Percentiles rank a stretch among this genome's conserved stretches.
phyloP scores from a whole-genome alignment of 768 basidiomycete species.

The Kwoniella heveanensis region DNA sequence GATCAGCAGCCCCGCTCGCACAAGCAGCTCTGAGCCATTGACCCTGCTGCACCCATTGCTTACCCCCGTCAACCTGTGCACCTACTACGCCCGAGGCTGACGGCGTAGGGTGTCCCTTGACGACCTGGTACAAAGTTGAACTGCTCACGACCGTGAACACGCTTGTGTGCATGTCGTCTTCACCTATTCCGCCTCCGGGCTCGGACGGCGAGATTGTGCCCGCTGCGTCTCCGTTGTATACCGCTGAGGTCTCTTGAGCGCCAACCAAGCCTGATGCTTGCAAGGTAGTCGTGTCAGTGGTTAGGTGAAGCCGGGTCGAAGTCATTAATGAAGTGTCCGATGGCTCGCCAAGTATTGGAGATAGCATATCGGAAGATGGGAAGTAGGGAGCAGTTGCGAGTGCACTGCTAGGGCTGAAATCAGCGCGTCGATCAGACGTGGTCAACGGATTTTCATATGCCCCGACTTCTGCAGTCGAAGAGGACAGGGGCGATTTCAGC shows the following conservation, averaged over 20 bases:
- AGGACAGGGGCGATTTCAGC: too few species aligned
- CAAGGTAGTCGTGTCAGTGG: slow-evolving; percentile 6
- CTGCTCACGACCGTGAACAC: neutral
- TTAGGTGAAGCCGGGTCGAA: slow-evolving; percentile 21
- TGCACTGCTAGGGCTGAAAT: too few species aligned
- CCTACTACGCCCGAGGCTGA: neutral
- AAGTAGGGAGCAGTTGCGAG: too few species aligned
- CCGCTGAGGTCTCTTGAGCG: neutral
- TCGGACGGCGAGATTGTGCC: neutral
- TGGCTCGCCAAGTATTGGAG: too few species aligned
- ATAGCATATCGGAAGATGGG: too few species aligned
- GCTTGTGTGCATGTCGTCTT: neutral
- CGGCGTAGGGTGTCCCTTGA: neutral
- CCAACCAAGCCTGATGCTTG: neutral
- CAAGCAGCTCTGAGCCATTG: neutral
- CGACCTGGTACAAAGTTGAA: neutral
- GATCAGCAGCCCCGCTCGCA: neutral
- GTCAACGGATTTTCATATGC: too few species aligned
- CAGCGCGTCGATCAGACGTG: too few species aligned
- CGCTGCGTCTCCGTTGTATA: neutral
- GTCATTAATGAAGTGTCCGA: slow-evolving; percentile 1
- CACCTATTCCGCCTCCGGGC: neutral
- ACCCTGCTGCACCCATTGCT: neutral
- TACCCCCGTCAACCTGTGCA: neutral
- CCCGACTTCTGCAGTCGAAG: too few species aligned